Evolutionary conservation across 257 asterid species (phyloP).

Genomic region (Solanum paucissectum): DNA sequence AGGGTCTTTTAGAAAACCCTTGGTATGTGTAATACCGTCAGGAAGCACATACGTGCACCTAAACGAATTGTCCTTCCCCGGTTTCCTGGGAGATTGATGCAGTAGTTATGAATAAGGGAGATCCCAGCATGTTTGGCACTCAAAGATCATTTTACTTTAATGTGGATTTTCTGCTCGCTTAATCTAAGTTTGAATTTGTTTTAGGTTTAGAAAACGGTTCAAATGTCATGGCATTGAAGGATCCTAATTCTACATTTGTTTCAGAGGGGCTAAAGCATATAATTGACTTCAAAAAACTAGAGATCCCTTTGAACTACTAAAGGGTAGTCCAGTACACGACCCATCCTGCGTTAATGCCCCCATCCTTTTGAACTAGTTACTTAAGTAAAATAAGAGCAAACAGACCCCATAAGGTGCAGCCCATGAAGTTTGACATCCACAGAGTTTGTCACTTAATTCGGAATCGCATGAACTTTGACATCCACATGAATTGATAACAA

Average conservation of each 20-base stretch:
- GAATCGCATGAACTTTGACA: background rate
- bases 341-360: background rate
- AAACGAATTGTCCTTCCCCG: conserved; percentile 60
- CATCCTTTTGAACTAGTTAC: background rate
- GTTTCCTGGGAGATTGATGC: conserved; percentile 43
- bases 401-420: background rate
- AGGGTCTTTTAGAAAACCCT: conserved; percentile 68
- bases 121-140: background rate
- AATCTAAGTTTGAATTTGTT: background rate
- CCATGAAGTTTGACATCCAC: background rate
- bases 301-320: background rate
- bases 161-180: background rate
- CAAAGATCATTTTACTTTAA: background rate
- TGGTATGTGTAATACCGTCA: conserved; percentile 70
- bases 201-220: background rate
- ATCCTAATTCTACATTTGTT: background rate
- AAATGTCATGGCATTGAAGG: background rate
- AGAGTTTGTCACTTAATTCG: background rate
- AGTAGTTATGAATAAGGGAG: background rate
- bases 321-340: background rate
- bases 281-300: background rate
- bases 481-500: background rate
- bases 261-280: background rate
- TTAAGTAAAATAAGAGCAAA: background rate
- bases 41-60: conserved; percentile 86